A percentile compares a stretch with the other conserved stretches of the same genome.
Evolutionary conservation across 2,329 filamentous ascomycete genomes (phyloP).

Genomic region (Xylariaceae sp.): DNA sequence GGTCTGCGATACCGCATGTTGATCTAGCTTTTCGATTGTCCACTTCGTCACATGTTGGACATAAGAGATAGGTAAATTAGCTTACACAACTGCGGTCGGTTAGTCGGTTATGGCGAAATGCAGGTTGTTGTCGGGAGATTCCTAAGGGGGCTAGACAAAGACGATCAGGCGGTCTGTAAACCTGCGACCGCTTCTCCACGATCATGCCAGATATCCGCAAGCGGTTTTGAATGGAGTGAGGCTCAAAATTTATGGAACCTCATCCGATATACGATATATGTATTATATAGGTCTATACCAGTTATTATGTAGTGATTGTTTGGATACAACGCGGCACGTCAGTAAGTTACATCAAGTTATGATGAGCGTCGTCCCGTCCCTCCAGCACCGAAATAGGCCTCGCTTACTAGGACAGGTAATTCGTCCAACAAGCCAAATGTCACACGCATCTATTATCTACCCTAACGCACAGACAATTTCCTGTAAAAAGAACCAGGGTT

Average conservation of each 20-base stretch:
- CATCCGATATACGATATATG: slow-evolving; percentile 15
- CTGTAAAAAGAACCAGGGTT: too few relatives aligned
- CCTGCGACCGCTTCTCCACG: slow-evolving; percentile 31
- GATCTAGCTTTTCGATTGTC: too few relatives aligned
- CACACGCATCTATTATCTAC: too few relatives aligned
- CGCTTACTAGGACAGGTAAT: slow-evolving; percentile 21
- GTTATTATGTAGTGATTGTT: too few relatives aligned
- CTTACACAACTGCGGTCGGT: too few relatives aligned
- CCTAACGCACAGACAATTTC: too few relatives aligned
- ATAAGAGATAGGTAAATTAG: too few relatives aligned
- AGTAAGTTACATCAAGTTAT: slow-evolving; percentile 9
- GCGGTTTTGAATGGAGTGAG: slow-evolving; percentile 25
- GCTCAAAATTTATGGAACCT: slow-evolving; percentile 28
- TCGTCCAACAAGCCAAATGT: slow-evolving; percentile 5
- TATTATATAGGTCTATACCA: slow-evolving; percentile 1
- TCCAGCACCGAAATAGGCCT: slow-evolving; percentile 15
- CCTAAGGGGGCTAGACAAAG: slow-evolving; percentile 24
- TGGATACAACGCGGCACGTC: neutral
- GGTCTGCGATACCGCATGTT: too few relatives aligned
- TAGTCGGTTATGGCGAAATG: slow-evolving; percentile 17
- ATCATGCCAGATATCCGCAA: slow-evolving; percentile 32
- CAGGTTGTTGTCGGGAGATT: slow-evolving; percentile 21
- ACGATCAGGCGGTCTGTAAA: slow-evolving; percentile 29
- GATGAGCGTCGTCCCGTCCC: neutral
- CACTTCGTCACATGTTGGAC: too few relatives aligned